Percentiles rank a stretch among this genome's conserved stretches.
Evolutionary conservation across 2,329 filamentous ascomycete genomes (phyloP).

Genomic region (Calonectria naviculata): DNA sequence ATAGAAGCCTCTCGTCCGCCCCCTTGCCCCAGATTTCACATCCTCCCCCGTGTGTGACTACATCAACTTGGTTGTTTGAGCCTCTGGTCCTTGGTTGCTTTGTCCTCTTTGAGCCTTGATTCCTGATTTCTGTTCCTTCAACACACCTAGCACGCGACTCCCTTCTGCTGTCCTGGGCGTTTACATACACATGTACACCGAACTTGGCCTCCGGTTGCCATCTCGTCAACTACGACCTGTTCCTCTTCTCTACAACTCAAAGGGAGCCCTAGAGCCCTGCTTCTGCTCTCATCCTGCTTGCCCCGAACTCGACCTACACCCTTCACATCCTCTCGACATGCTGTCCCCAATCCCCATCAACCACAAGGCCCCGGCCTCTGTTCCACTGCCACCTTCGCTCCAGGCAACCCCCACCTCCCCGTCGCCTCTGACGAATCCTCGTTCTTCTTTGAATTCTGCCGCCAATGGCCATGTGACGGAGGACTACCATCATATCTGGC

Average conservation of each 20-base stretch:
- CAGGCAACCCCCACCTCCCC: slow-evolving; percentile 29
- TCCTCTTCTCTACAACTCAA: slow-evolving; percentile 22
- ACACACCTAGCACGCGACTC: not conserved
- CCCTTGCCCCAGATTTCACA: slow-evolving; percentile 15
- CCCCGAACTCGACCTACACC: slow-evolving; percentile 7
- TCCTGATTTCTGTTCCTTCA: slow-evolving; percentile 20
- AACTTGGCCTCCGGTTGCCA: slow-evolving; percentile 29
- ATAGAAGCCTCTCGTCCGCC: slow-evolving; percentile 35
- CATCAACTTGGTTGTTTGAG: slow-evolving; percentile 3
- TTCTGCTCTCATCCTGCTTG: slow-evolving; percentile 16
- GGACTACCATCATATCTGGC: slow-evolving; percentile 77
- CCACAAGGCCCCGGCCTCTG: slow-evolving; percentile 44
- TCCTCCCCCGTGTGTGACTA: not conserved
- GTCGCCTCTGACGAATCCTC: slow-evolving; percentile 35
- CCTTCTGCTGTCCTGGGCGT: slow-evolving; percentile 5
- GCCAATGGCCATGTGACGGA: slow-evolving; percentile 43
- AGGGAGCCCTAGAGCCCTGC: slow-evolving; percentile 24
- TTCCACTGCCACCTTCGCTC: slow-evolving; percentile 33
- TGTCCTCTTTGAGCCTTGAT: slow-evolving; percentile 21
- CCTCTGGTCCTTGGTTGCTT: slow-evolving; percentile 1
- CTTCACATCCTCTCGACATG: slow-evolving; percentile 48
- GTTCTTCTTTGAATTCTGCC: slow-evolving; percentile 42
- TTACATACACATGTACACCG: slow-evolving; percentile 22
- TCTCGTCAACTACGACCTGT: slow-evolving; percentile 24
- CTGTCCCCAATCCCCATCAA: slow-evolving; percentile 60